Evolutionary conservation across 352 stramenopile genomes (phyloP).

Genomic region (Phytopythium delawarense): DNA sequence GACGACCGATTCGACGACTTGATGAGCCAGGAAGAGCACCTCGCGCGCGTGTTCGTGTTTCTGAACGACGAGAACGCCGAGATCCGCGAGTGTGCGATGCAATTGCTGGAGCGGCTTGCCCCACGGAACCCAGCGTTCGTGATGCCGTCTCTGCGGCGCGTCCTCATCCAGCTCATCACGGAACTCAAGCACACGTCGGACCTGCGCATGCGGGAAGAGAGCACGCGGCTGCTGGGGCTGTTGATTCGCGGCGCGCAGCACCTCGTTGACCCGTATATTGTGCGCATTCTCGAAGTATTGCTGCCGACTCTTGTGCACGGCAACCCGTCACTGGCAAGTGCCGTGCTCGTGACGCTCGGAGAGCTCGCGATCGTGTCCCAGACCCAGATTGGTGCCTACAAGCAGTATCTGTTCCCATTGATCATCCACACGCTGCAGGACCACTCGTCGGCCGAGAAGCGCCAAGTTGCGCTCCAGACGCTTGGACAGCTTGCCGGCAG

Average conservation of each 20-base stretch:
- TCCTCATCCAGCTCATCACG: constrained; percentile 94
- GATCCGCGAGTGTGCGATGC: constrained; percentile 90
- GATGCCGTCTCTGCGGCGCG: constrained; percentile 90
- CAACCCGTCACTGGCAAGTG: constrained; percentile 75
- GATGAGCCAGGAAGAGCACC: constrained; percentile 90
- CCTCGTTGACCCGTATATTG: constrained; percentile 83
- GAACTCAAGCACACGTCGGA: constrained; percentile 93
- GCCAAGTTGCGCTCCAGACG: constrained; percentile 94
- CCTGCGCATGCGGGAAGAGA: constrained; percentile 82
- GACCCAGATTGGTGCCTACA: constrained; percentile 90
- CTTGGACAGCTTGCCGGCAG: constrained; percentile 93
- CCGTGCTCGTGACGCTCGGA: constrained; percentile 79
- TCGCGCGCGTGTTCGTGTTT: constrained; percentile 93
- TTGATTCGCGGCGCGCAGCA: constrained; percentile 85
- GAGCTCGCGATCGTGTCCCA: constrained; percentile 92
- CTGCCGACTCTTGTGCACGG: constrained; percentile 86
- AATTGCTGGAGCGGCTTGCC: constrained; percentile 92
- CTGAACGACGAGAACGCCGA: constrained; percentile 91
- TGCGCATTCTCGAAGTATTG: constrained; percentile 66
- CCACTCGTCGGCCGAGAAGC: constrained; percentile 93
- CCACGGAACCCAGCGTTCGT: constrained; percentile 94
- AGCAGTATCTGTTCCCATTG: constrained; percentile 93
- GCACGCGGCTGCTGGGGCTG: constrained; percentile 78
- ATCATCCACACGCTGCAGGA: constrained; percentile 97
- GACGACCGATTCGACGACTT: constrained; percentile 92